Percentiles rank a stretch among this genome's conserved stretches.
Conservation (phyloP, 1,139 yeast species). For the Cylindricascospora bacillispora region DNA sequence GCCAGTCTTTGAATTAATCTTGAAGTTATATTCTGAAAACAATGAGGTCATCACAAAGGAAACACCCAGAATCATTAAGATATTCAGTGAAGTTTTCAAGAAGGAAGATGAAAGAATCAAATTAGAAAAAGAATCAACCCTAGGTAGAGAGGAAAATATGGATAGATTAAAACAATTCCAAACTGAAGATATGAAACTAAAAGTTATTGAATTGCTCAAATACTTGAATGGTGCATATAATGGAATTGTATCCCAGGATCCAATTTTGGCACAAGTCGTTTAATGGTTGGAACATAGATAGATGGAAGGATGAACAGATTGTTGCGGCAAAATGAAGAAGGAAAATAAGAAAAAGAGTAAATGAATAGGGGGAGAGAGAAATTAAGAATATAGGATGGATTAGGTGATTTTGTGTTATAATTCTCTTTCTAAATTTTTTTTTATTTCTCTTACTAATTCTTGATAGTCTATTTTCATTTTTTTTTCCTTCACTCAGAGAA, state of each 20-base stretch:
- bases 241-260: slow-evolving; percentile 48
- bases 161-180: slow-evolving; percentile 73
- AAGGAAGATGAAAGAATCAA: slow-evolving; percentile 63
- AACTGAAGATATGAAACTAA: slow-evolving; percentile 46
- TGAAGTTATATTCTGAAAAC: slow-evolving; percentile 55
- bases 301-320: too few species aligned
- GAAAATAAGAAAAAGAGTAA: too few species aligned
- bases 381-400: too few species aligned
- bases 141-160: slow-evolving; percentile 73
- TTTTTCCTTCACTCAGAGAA: too few species aligned
- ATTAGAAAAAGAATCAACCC: slow-evolving; percentile 56
- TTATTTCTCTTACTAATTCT: too few species aligned
- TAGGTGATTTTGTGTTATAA: too few species aligned
- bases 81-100: slow-evolving; percentile 58
- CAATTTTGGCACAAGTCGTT: too few species aligned
- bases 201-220: slow-evolving; percentile 60
- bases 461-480: too few species aligned
- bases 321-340: too few species aligned
- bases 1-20: slow-evolving; percentile 72
- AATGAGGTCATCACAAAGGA: slow-evolving; percentile 43
- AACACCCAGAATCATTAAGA: slow-evolving; percentile 52
- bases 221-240: slow-evolving; percentile 53
- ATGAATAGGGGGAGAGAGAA: too few species aligned
- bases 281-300: too few species aligned
- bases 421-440: too few species aligned